A percentile compares a stretch with the other conserved stretches of the same genome.
Evolutionary conservation across 2,329 filamentous ascomycete genomes (phyloP).

Genomic region (Basipetospora chlamydospora): DNA sequence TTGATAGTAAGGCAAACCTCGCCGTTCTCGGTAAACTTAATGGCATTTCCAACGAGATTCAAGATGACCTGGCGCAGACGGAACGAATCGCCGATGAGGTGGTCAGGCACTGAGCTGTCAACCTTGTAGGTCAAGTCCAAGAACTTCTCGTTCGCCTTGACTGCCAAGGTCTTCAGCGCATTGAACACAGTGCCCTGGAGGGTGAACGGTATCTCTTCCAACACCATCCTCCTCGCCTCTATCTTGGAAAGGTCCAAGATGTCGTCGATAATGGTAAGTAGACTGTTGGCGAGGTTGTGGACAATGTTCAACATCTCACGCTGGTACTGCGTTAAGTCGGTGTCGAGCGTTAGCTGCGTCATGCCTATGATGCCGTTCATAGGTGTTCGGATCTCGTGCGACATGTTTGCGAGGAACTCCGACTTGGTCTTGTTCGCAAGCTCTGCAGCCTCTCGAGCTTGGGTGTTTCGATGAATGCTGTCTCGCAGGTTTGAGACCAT

Average conservation of each 20-base stretch:
- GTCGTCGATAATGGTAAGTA: slow-evolving; percentile 91
- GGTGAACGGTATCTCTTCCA: slow-evolving; percentile 95
- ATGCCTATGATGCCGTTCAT: slow-evolving; percentile 98
- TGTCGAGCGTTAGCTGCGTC: slow-evolving; percentile 92
- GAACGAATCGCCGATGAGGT: slow-evolving; percentile 93
- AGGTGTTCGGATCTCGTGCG: slow-evolving; percentile 91
- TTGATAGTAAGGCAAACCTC: slow-evolving; percentile 92
- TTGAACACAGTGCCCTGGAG: slow-evolving; percentile 92
- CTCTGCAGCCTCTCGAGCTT: slow-evolving; percentile 88
- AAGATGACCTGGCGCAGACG: slow-evolving; percentile 90
- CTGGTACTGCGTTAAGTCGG: slow-evolving; percentile 85
- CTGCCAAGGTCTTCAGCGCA: slow-evolving; percentile 88
- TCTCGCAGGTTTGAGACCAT: slow-evolving; percentile 95
- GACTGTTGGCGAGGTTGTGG: slow-evolving; percentile 87
- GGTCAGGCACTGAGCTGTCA: slow-evolving; percentile 83
- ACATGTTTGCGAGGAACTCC: slow-evolving; percentile 98
- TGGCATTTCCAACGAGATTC: slow-evolving; percentile 93
- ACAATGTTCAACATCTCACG: slow-evolving; percentile 98
- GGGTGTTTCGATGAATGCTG: slow-evolving; percentile 92
- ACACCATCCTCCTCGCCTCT: slow-evolving; percentile 93
- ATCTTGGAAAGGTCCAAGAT: slow-evolving; percentile 66
- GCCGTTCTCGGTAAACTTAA: slow-evolving; percentile 96
- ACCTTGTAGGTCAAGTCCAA: slow-evolving; percentile 87
- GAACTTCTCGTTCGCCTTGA: slow-evolving; percentile 93
- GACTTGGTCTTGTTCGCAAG: slow-evolving; percentile 97